Conservation (phyloP, 2,329 filamentous ascomycete genomes). For the Epichloe gansuensis region DNA sequence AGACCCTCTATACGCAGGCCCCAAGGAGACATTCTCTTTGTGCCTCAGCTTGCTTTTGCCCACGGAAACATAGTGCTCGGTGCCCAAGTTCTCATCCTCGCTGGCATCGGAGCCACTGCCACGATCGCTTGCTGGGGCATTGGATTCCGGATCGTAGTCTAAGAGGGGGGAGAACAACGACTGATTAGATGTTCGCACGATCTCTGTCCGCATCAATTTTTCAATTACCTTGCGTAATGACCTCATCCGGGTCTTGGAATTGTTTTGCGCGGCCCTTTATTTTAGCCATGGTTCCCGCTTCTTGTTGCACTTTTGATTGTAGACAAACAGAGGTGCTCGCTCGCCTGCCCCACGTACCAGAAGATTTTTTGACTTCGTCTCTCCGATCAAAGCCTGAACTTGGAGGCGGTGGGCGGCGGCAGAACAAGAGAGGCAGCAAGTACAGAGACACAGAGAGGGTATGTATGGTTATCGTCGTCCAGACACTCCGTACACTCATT, state of each 20-base stretch:
- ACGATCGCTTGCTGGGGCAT: slow-evolving; percentile 41
- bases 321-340: not conserved
- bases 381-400: slow-evolving; percentile 22
- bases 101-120: slow-evolving; percentile 38
- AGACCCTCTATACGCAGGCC: slow-evolving; percentile 68
- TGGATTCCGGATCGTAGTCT: slow-evolving; percentile 76
- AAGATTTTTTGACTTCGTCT: slow-evolving; percentile 17
- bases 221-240: slow-evolving; percentile 44
- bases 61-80: slow-evolving; percentile 77
- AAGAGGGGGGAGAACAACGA: not conserved
- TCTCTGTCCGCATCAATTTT: not conserved
- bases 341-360: slow-evolving; percentile 15
- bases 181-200: not conserved
- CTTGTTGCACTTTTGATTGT: slow-evolving; percentile 8
- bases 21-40: slow-evolving; percentile 54
- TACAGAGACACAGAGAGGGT: too few species aligned
- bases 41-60: slow-evolving; percentile 76
- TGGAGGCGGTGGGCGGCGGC: slow-evolving; percentile 38
- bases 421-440: slow-evolving; percentile 19
- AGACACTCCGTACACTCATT: not conserved
- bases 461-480: too few species aligned
- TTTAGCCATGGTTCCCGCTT: slow-evolving; percentile 32
- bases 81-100: slow-evolving; percentile 45
- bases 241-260: slow-evolving; percentile 49
- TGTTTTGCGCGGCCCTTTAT: slow-evolving; percentile 43